A percentile compares a stretch with the other conserved stretches of the same genome.
Evolutionary conservation across 2,329 filamentous ascomycete species (phyloP).

Genomic region (Diaporthe vaccinii): DNA sequence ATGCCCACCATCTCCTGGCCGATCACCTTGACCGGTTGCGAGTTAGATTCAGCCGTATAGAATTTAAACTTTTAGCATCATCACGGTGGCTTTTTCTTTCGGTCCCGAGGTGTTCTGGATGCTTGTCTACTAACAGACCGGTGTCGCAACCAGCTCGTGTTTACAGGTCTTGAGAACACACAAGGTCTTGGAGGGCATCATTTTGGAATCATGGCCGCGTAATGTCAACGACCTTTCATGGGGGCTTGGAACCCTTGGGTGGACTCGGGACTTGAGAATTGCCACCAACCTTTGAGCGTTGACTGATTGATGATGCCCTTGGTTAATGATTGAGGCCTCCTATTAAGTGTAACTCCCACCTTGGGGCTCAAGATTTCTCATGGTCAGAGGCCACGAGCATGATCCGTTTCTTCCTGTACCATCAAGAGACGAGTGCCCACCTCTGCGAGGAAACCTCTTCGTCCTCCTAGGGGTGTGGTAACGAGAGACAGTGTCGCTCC

Average conservation of each 20-base stretch:
- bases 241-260: background rate
- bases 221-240: background rate
- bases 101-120: constrained; percentile 3
- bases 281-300: background rate
- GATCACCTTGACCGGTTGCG: constrained; percentile 26
- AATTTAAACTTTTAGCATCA: background rate
- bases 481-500: too few relatives aligned
- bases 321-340: background rate
- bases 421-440: too few relatives aligned
- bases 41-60: background rate
- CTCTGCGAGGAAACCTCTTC: background rate
- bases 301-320: background rate
- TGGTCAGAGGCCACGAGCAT: too few relatives aligned
- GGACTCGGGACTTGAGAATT: background rate
- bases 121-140: background rate
- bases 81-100: background rate
- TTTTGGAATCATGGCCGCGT: constrained; percentile 1
- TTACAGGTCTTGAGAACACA: background rate
- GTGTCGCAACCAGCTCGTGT: background rate
- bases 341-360: too few relatives aligned
- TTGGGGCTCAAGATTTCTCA: background rate
- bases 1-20: constrained; percentile 1
- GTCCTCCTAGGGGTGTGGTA: too few relatives aligned
- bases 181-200: background rate
- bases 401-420: background rate